These are phyloP conservation scores for Cryphonectria radicalis DNA, from an alignment of 2,329 filamentous ascomycete species.

Conservation along the genomic window DNA sequence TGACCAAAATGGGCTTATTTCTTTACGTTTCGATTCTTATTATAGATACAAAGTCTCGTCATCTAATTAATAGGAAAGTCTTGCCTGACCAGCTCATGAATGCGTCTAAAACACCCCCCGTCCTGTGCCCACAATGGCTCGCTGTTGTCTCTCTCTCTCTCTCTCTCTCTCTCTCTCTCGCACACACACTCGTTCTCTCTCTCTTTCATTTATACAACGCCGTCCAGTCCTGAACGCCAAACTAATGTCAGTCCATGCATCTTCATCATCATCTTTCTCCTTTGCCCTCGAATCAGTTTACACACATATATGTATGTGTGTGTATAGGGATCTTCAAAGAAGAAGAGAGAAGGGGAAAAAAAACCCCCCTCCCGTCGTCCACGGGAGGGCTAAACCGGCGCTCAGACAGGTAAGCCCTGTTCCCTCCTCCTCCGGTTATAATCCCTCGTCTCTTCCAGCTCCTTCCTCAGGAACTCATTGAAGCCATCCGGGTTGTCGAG, in stretches of 20 bases:
- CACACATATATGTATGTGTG: not conserved
- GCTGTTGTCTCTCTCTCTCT: not conserved
- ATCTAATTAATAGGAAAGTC: not conserved
- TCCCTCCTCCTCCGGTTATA: conserved; percentile 31
- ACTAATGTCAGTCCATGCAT: not conserved
- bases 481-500: conserved; percentile 64
- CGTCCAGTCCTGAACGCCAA: not conserved
- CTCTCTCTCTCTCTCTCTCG: not conserved
- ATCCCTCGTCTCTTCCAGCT: conserved; percentile 55
- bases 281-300: not conserved
- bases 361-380: not conserved
- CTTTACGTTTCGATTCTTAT: no score
- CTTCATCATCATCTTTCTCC: not conserved
- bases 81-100: not conserved
- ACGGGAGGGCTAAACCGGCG: not conserved
- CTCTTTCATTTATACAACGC: not conserved
- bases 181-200: not conserved
- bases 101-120: not conserved
- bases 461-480: conserved; percentile 56
- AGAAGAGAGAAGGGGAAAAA: not conserved
- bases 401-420: conserved; percentile 14
- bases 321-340: not conserved
- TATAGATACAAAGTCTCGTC: not conserved
- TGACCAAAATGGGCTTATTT: not conserved
- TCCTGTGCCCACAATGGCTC: not conserved